These are phyloP conservation scores for Spencermartinsiella ligniputridi DNA, from an alignment of 1,139 yeast genomes.

Conservation along the genomic window DNA sequence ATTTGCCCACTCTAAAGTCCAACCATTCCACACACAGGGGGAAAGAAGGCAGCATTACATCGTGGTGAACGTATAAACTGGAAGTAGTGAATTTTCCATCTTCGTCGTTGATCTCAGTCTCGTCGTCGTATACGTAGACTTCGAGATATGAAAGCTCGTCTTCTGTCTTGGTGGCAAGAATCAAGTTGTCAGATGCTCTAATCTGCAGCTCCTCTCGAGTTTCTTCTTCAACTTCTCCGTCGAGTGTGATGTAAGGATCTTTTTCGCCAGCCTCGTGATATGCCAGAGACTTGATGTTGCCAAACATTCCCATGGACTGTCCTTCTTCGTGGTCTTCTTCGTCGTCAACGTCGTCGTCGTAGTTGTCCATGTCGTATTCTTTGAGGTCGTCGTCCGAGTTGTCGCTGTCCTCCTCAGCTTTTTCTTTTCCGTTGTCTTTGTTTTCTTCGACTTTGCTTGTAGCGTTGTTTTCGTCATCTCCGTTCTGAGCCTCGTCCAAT, in stretches of 20 bases:
- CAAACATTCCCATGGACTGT: conserved; percentile 40
- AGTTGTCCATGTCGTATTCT: conserved; percentile 80
- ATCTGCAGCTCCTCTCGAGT: conserved; percentile 77
- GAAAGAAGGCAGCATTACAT: conserved; percentile 93
- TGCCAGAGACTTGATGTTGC: conserved; percentile 43
- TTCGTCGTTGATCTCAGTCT: conserved; percentile 57
- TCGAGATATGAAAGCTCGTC: conserved; percentile 91
- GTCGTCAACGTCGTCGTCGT: conserved; percentile 70
- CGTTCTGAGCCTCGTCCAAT: conserved; percentile 41
- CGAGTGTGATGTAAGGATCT: conserved; percentile 71
- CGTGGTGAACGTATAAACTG: conserved; percentile 89
- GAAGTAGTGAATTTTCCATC: conserved; percentile 55
- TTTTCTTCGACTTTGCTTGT: conserved; percentile 16
- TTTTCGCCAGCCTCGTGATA: conserved; percentile 58
- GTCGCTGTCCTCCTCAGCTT: conserved; percentile 19
- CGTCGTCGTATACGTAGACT: conserved; percentile 89
- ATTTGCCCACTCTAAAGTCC: conserved; percentile 48
- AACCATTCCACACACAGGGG: conserved; percentile 97
- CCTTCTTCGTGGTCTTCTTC: conserved; percentile 49
- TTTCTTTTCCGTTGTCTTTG: conserved; percentile 24
- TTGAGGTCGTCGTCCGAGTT: conserved; percentile 62
- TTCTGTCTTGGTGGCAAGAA: conserved; percentile 91
- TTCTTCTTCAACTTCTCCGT: conserved; percentile 56
- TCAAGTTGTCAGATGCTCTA: conserved; percentile 83
- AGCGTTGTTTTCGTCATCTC: conserved; percentile 21